phyloP scores from a whole-genome alignment of 2,329 filamentous ascomycete species.

The Penicillium thymicola region DNA sequence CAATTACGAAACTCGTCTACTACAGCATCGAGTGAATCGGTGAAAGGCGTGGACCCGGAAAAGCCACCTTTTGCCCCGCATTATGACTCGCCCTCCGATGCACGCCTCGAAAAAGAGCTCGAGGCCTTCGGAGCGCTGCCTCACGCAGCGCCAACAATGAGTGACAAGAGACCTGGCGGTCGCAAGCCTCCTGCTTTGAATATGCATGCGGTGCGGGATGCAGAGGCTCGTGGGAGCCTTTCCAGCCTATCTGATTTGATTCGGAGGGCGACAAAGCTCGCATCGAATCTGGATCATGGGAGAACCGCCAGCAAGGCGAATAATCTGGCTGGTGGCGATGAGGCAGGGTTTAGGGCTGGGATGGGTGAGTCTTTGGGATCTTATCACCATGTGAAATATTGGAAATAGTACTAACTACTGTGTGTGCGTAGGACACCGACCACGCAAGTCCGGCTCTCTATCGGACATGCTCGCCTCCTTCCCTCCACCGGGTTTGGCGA shows the following conservation, averaged over 20 bases:
- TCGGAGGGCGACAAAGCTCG: conserved; percentile 77
- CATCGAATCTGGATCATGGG: conserved; percentile 82
- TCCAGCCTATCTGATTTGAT: conserved; percentile 93
- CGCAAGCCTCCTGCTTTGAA: conserved; percentile 68
- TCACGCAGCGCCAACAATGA: conserved; percentile 36
- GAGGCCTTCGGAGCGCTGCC: conserved; percentile 20
- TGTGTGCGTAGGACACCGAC: conserved; percentile 16
- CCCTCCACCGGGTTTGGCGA: conserved; percentile 56
- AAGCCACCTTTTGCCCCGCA: conserved; percentile 31
- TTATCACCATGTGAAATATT: neutral
- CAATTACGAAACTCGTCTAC: conserved; percentile 11
- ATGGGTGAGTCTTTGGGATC: conserved; percentile 23
- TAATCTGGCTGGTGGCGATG: conserved; percentile 42
- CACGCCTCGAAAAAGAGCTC: conserved; percentile 25
- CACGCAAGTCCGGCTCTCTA: conserved; percentile 52
- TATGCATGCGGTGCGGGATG: conserved; percentile 75
- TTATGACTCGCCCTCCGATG: conserved; percentile 9
- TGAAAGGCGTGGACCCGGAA: conserved; percentile 25
- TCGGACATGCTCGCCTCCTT: conserved; percentile 65
- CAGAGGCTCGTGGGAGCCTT: conserved; percentile 80
- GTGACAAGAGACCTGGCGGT: conserved; percentile 37
- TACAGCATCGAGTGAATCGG: conserved; percentile 22
- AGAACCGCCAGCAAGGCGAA: conserved; percentile 60
- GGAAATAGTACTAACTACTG: conserved; percentile 1
- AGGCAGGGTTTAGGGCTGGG: conserved; percentile 26